phyloP scores from a whole-genome alignment of 2,329 filamentous ascomycete genomes.

The Beauveria rudraprayagi region DNA sequence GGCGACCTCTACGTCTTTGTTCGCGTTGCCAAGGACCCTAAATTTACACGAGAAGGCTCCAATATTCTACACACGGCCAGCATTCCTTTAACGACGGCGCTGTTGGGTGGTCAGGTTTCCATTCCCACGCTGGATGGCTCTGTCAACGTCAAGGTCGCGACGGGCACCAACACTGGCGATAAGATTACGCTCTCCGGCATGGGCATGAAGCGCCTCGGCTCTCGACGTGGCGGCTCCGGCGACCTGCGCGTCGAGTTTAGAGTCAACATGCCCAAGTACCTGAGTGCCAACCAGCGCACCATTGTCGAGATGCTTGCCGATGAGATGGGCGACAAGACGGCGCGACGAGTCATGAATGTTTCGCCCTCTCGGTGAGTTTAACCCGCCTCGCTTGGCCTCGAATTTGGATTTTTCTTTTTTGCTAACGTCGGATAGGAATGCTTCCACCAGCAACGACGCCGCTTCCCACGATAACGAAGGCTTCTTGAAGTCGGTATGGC shows the following conservation, averaged over 20 bases:
- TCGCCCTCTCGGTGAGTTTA: conserved; percentile 16
- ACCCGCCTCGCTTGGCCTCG: neutral
- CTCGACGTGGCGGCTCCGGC: conserved; percentile 59
- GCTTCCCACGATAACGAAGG: conserved; percentile 70
- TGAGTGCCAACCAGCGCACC: conserved; percentile 83
- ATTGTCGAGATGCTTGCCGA: conserved; percentile 94
- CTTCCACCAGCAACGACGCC: conserved; percentile 19
- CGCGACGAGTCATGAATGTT: conserved; percentile 87
- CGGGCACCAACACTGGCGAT: conserved; percentile 87
- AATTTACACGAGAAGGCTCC: conserved; percentile 79
- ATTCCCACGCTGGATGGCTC: conserved; percentile 87
- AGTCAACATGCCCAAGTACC: conserved; percentile 89
- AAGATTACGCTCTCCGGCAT: conserved; percentile 80
- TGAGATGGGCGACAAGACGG: conserved; percentile 87
- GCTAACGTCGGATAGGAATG: conserved; percentile 2
- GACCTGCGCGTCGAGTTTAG: conserved; percentile 93
- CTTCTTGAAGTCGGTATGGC: conserved; percentile 89
- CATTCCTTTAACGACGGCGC: conserved; percentile 84
- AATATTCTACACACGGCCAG: conserved; percentile 89
- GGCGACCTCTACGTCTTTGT: conserved; percentile 92
- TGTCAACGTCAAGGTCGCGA: conserved; percentile 83
- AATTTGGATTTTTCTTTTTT: neutral
- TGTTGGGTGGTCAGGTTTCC: conserved; percentile 82
- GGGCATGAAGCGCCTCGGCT: conserved; percentile 83
- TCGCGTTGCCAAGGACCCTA: conserved; percentile 77